phyloP scores from a whole-genome alignment of 1,139 yeast genomes.

The Saccharomyces hybrid region DNA sequence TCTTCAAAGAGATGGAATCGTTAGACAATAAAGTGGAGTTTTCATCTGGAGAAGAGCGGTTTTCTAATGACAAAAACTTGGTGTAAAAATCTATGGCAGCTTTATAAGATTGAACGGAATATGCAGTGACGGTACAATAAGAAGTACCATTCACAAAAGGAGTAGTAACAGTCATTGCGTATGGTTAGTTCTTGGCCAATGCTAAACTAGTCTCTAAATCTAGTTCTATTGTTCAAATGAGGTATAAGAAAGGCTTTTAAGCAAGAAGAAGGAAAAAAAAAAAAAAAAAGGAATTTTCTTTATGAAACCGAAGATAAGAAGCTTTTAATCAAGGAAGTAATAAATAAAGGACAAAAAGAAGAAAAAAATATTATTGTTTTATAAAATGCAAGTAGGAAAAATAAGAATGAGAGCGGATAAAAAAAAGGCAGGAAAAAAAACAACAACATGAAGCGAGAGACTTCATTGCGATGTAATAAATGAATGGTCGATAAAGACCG shows the following conservation, averaged over 20 bases:
- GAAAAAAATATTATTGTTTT: background rate
- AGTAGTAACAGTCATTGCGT: slow-evolving; percentile 21
- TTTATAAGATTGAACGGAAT: slow-evolving; percentile 22
- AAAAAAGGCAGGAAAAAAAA: background rate
- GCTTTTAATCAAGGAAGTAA: background rate
- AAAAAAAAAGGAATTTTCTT: background rate
- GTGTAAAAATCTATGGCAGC: slow-evolving; percentile 26
- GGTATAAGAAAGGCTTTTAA: background rate
- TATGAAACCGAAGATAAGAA: background rate
- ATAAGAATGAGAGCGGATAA: background rate
- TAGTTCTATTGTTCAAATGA: background rate
- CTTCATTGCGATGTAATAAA: background rate
- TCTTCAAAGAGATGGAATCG: slow-evolving; percentile 17
- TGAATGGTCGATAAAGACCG: background rate
- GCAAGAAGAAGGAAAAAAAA: background rate
- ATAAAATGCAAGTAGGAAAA: background rate
- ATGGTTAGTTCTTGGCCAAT: background rate
- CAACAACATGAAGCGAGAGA: background rate
- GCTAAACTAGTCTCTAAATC: background rate
- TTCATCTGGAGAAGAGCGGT: slow-evolving; percentile 3
- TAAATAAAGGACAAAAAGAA: background rate
- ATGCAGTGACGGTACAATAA: slow-evolving; percentile 25
- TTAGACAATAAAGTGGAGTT: slow-evolving; percentile 14
- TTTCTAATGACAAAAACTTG: slow-evolving; percentile 11
- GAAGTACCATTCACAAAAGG: slow-evolving; percentile 33